Percentiles rank a stretch among this genome's conserved stretches.
phyloP scores from a whole-genome alignment of 108 stramenopile genomes.

The Cyclostephanos tholiformis region DNA sequence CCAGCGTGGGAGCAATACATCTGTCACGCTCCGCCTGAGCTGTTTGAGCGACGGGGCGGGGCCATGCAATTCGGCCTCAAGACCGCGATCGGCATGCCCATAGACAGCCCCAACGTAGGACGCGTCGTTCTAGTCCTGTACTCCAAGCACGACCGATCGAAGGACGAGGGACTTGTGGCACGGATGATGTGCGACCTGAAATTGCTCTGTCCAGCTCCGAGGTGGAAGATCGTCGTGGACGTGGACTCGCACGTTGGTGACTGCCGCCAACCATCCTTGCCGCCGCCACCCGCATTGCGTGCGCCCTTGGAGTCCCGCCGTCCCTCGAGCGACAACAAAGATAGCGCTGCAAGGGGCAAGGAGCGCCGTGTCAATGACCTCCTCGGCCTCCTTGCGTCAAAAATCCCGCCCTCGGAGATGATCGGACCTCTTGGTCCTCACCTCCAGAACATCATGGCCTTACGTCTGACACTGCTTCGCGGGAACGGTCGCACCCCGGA shows the following conservation, averaged over 20 bases:
- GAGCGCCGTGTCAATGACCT: constrained; percentile 47
- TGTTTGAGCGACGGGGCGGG: constrained; percentile 87
- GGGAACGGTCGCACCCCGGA: constrained; percentile 54
- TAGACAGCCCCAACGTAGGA: constrained; percentile 85
- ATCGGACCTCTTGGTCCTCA: constrained; percentile 63
- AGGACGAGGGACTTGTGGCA: constrained; percentile 69
- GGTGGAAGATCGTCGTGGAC: constrained; percentile 90
- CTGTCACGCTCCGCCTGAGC: constrained; percentile 63
- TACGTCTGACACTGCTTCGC: constrained; percentile 69
- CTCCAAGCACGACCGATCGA: constrained; percentile 68
- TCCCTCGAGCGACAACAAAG: background rate
- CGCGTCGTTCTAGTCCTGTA: constrained; percentile 81
- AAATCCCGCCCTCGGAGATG: constrained; percentile 81
- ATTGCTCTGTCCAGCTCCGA: constrained; percentile 79
- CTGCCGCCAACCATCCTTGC: background rate
- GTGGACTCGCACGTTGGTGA: constrained; percentile 20
- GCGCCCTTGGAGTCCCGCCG: background rate
- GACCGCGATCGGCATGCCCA: constrained; percentile 84
- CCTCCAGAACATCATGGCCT: constrained; percentile 77
- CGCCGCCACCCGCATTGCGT: background rate
- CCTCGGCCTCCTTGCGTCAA: constrained; percentile 59
- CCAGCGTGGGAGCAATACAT: constrained; percentile 83
- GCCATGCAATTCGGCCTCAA: constrained; percentile 86
- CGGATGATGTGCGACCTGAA: constrained; percentile 76
- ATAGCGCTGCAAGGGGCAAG: constrained; percentile 4